Evolutionary conservation across 208 protist genomes (phyloP), one percentile per base, ranked within the genome.

Genomic region (Jaenimonas drosophilae): DNA sequence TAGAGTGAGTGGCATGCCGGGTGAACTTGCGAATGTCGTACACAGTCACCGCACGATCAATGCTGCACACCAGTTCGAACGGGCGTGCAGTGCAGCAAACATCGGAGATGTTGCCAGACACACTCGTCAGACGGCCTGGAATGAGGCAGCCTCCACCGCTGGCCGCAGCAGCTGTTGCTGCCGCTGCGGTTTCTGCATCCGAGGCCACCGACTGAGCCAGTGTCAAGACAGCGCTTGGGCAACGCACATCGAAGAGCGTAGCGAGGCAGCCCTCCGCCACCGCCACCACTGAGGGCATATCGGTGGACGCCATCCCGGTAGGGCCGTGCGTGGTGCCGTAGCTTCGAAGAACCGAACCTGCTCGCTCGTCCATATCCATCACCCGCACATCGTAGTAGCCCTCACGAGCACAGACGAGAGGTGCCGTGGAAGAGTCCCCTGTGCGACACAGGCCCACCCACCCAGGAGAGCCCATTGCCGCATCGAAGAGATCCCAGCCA

Each of bases 11-110:
- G 28, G 60, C 56, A 23, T 70, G 54, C 21, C 74, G 60, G 30
- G 29, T 83, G 64, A 79, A 91, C 53, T 88, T 91, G 47, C 82
- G 76, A 30, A 78, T 42, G 56, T 91, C 82, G 59, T 78, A 78
- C 11, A 88, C 64, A 52, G 59, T 78, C 12, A 91, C 27, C 3
- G 77, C 66, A 3, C 82, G 76, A 46, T 85, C 82, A 7, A 84
- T 58, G 21, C 62, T 54, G 12, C 68, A 25, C n/a, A 58, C 76
- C 21, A 87, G 64, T 51, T 91, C 76, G 49, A 64, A 73, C 6
- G 73, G 60, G 42, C 71, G 76, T 23, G 32, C 42, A n/a, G 70
- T 78, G 17, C 24, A 49, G 45, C 82, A 85, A 5, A 73, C 60
- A 58, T 81, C 75, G 9, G 59, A 46, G 20, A 88, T 63, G 12